Evolutionary conservation across 768 basidiomycete genomes (phyloP).

Genomic region (Suillus cothurnatus): DNA sequence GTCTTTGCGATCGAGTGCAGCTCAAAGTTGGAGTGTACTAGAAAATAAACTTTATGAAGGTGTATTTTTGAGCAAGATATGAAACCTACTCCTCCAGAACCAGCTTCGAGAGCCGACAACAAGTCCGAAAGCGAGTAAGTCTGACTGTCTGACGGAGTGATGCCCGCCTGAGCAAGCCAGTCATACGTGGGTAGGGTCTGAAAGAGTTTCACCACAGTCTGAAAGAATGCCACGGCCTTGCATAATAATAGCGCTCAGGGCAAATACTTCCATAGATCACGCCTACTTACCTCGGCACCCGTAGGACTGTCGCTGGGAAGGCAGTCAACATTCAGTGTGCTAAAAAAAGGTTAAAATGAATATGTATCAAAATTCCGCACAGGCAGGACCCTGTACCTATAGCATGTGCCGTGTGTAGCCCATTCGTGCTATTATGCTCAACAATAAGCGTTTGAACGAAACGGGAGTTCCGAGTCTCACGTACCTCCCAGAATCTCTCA

Average conservation of each 20-base stretch:
- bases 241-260: slow-evolving; percentile 7
- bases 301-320: slow-evolving; percentile 58
- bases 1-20: slow-evolving; percentile 37
- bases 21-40: slow-evolving; percentile 53
- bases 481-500: slow-evolving; percentile 71
- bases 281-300: slow-evolving; percentile 66
- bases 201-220: slow-evolving; percentile 59
- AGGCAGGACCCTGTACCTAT: slow-evolving; percentile 21
- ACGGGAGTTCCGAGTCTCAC: slow-evolving; percentile 15
- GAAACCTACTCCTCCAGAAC: slow-evolving; percentile 47
- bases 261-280: background rate
- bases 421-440: slow-evolving; percentile 59
- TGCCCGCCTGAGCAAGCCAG: slow-evolving; percentile 72
- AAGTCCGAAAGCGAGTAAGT: slow-evolving; percentile 62
- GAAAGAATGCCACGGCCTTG: slow-evolving; percentile 70
- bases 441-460: slow-evolving; percentile 10
- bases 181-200: slow-evolving; percentile 72
- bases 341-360: slow-evolving; percentile 25
- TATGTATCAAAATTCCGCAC: background rate
- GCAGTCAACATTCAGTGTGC: slow-evolving; percentile 61
- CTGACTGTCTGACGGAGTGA: slow-evolving; percentile 60
- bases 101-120: slow-evolving; percentile 54
- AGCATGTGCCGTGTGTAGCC: slow-evolving; percentile 64
- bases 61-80: slow-evolving; percentile 8
- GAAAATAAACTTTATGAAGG: background rate